Base-by-base conservation (phyloP, 2,329 filamentous ascomycete genomes). In the Cordyceps sp. region DNA sequence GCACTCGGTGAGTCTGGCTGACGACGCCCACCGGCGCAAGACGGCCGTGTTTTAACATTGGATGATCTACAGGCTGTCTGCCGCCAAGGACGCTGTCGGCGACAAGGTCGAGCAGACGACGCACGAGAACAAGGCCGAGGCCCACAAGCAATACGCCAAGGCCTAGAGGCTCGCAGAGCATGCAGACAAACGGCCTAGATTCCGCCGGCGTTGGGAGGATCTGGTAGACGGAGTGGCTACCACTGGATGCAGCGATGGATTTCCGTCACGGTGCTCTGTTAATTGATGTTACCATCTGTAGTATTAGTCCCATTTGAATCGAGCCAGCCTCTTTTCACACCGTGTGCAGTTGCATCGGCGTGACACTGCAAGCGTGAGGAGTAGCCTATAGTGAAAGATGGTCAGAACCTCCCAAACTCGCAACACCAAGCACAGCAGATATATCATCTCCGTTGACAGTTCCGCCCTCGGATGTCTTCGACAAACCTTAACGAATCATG, bases 71-170 rank as follows among this genome's bases (percentile, higher is more conserved):
- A 65, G 63, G 37, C 44, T 54, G 37, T 46, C 52, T 14, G 63
- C 63, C 15, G 57, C 60, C 42, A 64, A 62, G 53, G 61, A 66
- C 29, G 63, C 63, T 32, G 28, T 65, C 8, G 49, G 55, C 17
- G 62, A 67, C 53, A 65, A 66, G 57, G 13, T 62, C 15, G 48
- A 64, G 38, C 50, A 62, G 54, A 30, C 38, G 18, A 35, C 37
- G 32, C 58, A 62, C 45, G 47, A 59, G 26, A 42, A 42, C 44
- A 60, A 60, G 52, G 56, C 57, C 15, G 50, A 56, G 4, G 57
- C 47, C 33, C 53, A 61, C 52, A 61, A 59, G 53, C 34, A 57
- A 37, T 29, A 43, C 27, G 48, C 49, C 30, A 48, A 53, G 44
- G 34, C 45, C 32, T 53, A 49, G 43, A 25, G 14, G 18, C 4